Base-by-base conservation (phyloP, 1,284 basidiomycete genomes). In the Pholiota adiposa region DNA sequence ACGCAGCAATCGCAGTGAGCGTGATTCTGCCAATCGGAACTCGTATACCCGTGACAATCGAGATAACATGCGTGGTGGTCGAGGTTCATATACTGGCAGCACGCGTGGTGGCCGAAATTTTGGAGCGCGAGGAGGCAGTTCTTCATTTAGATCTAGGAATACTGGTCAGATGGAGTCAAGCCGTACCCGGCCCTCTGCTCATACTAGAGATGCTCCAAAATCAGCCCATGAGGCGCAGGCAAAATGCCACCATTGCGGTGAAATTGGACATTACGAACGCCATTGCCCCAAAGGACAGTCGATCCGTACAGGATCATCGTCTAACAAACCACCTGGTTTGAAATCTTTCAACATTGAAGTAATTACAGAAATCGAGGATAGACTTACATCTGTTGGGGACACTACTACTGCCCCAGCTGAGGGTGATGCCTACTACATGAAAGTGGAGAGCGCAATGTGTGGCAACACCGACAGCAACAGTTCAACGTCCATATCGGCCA, bases 271-370 rank as follows among this genome's bases (percentile, higher is more conserved):
- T 51, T 46, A 27, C 16, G 27, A 27, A 14, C n/a, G 46, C 23
- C 31, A 56, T 12, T 61, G 59, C 33, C 49, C 54, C 9, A 51
- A 43, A n/a, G 40, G 23, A 14, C 48, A 58, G 8, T 51, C 16
- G 16, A 38, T 38, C 16, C 16, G 36, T 29, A 43, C 52, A 16
- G 48, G 49, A 18, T 44, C 31, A 23, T 33, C 34, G 2, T 6
- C 19, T 6, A 23, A 19, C 8, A 33, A 58, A 21, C 19, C 31
- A 14, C 29, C 41, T 16, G 55, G 48, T 8, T 14, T 43, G 4
- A 53, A 61, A 31, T 43, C 54, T 8, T 57, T 57, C 23, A 53
- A 61, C 21, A 49, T 61, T 21, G 55, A 61, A 40, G 14, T 61
- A 2, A 48, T 46, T 44, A 41, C 21, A 8, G 50, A 34, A 0